Percentiles rank a stretch among this genome's conserved stretches.
phyloP scores from a whole-genome alignment of 148 eudicot species.

The Dianthus caryophyllus region DNA sequence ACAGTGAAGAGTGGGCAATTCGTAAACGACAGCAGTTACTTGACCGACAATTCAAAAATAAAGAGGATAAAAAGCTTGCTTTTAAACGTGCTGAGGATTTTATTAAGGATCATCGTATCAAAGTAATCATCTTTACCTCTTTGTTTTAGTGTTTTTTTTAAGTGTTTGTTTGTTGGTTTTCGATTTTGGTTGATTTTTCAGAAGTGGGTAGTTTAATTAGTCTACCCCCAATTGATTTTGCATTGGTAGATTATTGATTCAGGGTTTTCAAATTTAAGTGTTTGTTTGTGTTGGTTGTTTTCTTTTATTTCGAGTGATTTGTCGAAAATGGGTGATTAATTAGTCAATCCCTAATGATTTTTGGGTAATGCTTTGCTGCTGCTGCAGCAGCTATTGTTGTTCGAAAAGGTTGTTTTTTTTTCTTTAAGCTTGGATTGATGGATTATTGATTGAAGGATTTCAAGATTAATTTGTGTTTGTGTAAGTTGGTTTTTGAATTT shows the following conservation, averaged over 20 bases:
- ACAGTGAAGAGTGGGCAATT: constrained; percentile 80
- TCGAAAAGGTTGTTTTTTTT: no score
- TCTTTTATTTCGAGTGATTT: background rate
- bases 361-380: no score
- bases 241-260: no score
- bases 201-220: background rate
- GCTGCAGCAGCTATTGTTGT: no score
- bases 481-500: background rate
- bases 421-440: no score
- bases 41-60: constrained; percentile 51
- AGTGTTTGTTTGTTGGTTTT: background rate
- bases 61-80: constrained; percentile 37
- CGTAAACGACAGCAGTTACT: constrained; percentile 62
- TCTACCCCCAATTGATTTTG: no score
- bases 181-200: background rate
- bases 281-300: background rate
- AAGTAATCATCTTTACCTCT: constrained; percentile 29
- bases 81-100: constrained; percentile 81
- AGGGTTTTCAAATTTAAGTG: background rate
- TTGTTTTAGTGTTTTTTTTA: background rate
- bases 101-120: constrained; percentile 55
- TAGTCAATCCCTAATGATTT: no score
- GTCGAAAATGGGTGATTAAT: no score
- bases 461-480: background rate
- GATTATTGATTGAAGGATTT: no score